These are phyloP conservation scores for Hygrocybe punicea DNA, from an alignment of 768 basidiomycete genomes.

Conservation along the genomic window DNA sequence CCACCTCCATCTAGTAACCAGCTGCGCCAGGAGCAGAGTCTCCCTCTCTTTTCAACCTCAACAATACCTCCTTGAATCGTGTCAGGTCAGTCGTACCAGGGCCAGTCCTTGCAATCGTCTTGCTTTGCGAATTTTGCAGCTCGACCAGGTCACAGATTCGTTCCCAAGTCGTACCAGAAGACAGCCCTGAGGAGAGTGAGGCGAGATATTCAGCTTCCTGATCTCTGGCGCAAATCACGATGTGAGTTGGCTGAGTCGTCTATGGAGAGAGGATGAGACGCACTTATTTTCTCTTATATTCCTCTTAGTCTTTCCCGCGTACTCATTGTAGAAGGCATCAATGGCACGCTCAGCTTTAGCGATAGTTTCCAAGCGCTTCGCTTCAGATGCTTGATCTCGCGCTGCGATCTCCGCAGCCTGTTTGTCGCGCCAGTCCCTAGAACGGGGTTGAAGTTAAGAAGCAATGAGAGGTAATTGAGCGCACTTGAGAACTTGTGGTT, in stretches of 20 bases:
- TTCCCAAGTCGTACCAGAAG: conserved; percentile 92
- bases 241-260: not conserved
- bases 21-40: conserved; percentile 88
- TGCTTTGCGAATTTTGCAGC: conserved; percentile 95
- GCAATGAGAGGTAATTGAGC: conserved; percentile 23
- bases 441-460: too few relatives aligned
- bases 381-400: conserved; percentile 78
- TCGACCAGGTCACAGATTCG: conserved; percentile 84
- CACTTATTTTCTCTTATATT: conserved; percentile 96
- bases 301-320: conserved; percentile 83
- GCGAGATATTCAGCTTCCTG: conserved; percentile 79
- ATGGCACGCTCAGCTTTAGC: conserved; percentile 80
- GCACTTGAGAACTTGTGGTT: conserved; percentile 83
- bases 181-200: conserved; percentile 68
- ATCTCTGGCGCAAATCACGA: conserved; percentile 60
- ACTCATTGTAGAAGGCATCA: conserved; percentile 87
- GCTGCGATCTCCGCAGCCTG: conserved; percentile 79
- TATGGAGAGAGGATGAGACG: conserved; percentile 21
- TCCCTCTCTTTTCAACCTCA: conserved; percentile 87
- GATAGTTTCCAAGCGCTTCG: conserved; percentile 77
- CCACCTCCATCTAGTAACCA: conserved; percentile 71
- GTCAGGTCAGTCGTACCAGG: conserved; percentile 84
- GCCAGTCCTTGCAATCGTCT: conserved; percentile 85
- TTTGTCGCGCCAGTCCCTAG: conserved; percentile 86
- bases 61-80: conserved; percentile 88